Evolutionary conservation across 306 rosid genomes (phyloP), one percentile per base, ranked within the genome.

Genomic region (Dryas alaskensis): DNA sequence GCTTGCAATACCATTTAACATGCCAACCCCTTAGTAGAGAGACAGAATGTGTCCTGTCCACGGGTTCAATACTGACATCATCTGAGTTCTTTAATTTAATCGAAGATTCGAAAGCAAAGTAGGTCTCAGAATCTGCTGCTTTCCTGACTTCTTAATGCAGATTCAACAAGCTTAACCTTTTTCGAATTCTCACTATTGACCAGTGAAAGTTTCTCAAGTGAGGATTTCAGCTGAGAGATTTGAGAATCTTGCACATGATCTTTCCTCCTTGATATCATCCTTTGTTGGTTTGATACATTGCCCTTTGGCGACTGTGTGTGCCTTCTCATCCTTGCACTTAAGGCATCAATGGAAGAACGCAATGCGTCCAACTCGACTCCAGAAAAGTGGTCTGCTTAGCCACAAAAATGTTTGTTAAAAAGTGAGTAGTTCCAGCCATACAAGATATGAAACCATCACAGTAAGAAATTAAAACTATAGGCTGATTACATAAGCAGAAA

Each of bases 301-400:
- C 74, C 86, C 75, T 85, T 88, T 0, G 83, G 73, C 17, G 90
- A 78, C 59, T 88, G 86, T 50, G 74, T 51, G 77, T 79, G 84
- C 83, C 86, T 87, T 78, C 87, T 83, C 78, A 90, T 70, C 81
- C 99, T 90, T 50, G 89, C 92, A 79, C 49, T 78, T 53, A 87
- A 54, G 1, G 97, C 81, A 7, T 89, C 83, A 59, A 90, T 86
- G 45, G 96, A 88, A 76, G 93, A 87, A 81, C 60, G 89, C 88
- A 95, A 80, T 19, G 92, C 96, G 60, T 78, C 89, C 84, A 92
- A 81, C 81, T 95, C 99, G 62, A 88, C 97, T 78, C 81, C 89
- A 55, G 77, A 76, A 79, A 83, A 88, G 70, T 82, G 86, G 66
- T 87, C 99, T 92, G 89, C 74, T 31, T 70, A 66, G 66, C 75